Base-by-base conservation (phyloP, 2,329 filamentous ascomycete genomes). In the Eutypella sp. region DNA sequence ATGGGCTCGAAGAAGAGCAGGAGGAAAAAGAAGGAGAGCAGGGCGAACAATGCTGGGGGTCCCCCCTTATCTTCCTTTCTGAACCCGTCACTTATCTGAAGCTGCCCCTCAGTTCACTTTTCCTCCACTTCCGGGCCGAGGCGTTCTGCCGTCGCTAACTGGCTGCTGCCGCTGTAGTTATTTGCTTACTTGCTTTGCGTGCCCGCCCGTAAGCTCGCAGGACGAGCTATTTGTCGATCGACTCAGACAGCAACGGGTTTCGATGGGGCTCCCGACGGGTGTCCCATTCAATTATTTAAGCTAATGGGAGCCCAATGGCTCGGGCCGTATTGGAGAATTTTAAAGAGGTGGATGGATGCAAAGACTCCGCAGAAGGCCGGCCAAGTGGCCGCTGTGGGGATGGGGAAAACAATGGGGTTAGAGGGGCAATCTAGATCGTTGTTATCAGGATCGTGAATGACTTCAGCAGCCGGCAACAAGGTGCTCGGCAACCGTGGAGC, bases 361-460 rank as follows among this genome's bases (percentile, higher is more conserved):
- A 18, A 9, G 42, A 50, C 53, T 59, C 58, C 52, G 55, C 57
- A 52, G 16, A 48, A 41, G 52, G 51, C 49, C 50, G 55, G 52
- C 46, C 46, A 54, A 33, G 29, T 33, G 47, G 53, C 51, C 58
- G 56, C 52, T 43, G 56, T 54, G 54, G 57, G 57, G 57, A 51
- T n/a, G n/a, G n/a, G n/a, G n/a, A n/a, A n/a, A n/a, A n/a, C n/a
- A 54, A 54, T 56, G 47, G 29, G 29, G 25, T 29, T 29, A 13
- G 25, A 13, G 25, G 31, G 44, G n/a, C n/a, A n/a, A n/a, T n/a
- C n/a, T n/a, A n/a, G n/a, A n/a, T n/a, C n/a, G n/a, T n/a, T n/a
- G n/a, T n/a, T n/a, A n/a, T n/a, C n/a, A n/a, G n/a, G n/a, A n/a
- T n/a, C 40, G 36, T 19, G 36, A 39, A 39, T 15, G 20, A 24